Base-by-base conservation (phyloP, 345 rosid species). In the Trapa incisa region DNA sequence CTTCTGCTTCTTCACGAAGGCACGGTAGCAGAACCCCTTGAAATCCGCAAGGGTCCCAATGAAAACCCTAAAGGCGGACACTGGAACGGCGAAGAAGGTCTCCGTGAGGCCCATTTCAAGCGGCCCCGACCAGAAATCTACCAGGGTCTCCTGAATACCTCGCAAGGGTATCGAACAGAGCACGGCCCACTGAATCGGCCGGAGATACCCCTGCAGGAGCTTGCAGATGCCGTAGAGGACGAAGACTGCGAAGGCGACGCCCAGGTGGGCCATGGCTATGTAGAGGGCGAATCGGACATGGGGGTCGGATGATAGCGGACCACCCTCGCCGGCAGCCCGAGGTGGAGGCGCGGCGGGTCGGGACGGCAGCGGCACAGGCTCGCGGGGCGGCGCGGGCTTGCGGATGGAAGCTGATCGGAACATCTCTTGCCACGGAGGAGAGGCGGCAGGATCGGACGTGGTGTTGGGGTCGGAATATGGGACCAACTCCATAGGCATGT, bases 181-280 rank as follows among this genome's bases (percentile, higher is more conserved):
- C 54, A 94, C 75, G 47, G 96, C 99, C 99, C 99, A 94, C 66
- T 87, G 99, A 76, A 94, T 85, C 39, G 99, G 93, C 72, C 97
- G 79, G 17, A 89, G 79, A 70, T 91, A 94, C 78, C 76, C 96
- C 75, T 89, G 95, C 75, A 94, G 67, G 2, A 94, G 87, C 81
- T 82, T 94, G 66, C 85, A 79, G 17, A 80, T 85, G 41, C 84
- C 85, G 75, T 87, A 94, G 3, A 94, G 70, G 16, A 89, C 73
- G 70, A 83, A 80, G 54, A 94, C 80, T 10, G 80, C 73, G 65
- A 94, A 82, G 41, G 86, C 97, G 32, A 94, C 86, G 42, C 97
- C 97, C 7, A 93, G 90, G 79, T 94, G 99, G 61, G 97, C 97
- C 99, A 94, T 89, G 75, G 99, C 96, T 72, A 87, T 91, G 84